Evolutionary conservation across 2,329 filamentous ascomycete genomes (phyloP).

Genomic region (Fusarium longipes): DNA sequence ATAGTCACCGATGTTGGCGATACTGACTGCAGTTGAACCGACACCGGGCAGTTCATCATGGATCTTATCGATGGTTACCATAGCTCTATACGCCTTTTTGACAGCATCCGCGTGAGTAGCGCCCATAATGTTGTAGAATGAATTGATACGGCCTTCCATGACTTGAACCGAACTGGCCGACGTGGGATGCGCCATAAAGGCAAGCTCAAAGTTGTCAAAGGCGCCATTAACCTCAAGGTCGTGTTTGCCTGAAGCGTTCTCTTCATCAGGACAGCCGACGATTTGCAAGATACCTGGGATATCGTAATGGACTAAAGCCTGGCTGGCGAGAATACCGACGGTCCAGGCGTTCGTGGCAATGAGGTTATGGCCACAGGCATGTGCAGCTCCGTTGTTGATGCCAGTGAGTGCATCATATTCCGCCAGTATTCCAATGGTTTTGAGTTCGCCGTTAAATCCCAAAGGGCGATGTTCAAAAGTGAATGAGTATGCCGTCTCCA

Average conservation of each 20-base stretch:
- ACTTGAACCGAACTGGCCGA: neutral
- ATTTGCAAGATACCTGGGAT: neutral
- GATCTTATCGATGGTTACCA: neutral
- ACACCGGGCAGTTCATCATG: neutral
- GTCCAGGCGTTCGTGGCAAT: neutral
- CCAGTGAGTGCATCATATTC: neutral
- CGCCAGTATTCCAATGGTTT: neutral
- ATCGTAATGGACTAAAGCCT: neutral
- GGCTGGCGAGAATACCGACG: neutral
- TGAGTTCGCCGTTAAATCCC: neutral
- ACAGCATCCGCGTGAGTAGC: neutral
- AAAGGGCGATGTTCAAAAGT: neutral
- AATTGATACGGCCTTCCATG: neutral
- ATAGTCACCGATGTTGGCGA: neutral
- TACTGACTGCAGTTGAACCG: neutral
- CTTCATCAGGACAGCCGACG: neutral
- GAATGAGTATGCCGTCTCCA: neutral
- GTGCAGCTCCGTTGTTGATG: neutral
- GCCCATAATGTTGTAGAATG: neutral
- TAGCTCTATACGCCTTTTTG: neutral
- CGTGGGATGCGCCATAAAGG: neutral
- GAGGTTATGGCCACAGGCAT: neutral
- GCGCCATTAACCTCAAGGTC: neutral
- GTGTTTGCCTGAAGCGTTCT: neutral
- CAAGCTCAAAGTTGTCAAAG: neutral